Conservation (phyloP, 441 rosid genomes). For the Oxalis stricta region DNA sequence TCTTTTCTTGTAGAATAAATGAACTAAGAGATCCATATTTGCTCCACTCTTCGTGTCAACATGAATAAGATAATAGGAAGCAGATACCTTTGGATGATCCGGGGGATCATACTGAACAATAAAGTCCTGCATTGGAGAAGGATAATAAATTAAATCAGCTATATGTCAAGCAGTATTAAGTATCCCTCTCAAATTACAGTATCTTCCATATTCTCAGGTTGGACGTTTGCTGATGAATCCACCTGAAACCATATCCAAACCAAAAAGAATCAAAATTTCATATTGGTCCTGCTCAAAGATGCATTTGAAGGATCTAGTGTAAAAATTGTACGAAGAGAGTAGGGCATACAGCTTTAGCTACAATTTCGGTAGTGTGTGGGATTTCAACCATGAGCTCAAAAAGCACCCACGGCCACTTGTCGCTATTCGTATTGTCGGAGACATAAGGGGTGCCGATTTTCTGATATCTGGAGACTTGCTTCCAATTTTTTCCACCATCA, state of each 20-base stretch:
- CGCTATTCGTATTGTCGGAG: constrained; percentile 46
- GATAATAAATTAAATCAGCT: constrained; percentile 7
- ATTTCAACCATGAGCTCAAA: constrained; percentile 63
- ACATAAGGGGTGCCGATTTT: constrained; percentile 41
- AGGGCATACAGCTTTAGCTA: constrained; percentile 77
- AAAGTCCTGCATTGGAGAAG: constrained; percentile 58
- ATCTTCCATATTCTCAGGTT: constrained; percentile 72
- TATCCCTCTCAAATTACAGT: constrained; percentile 90
- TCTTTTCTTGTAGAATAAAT: constrained; percentile 1
- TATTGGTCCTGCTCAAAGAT: neutral
- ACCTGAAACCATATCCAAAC: constrained; percentile 30
- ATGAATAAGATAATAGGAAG: neutral
- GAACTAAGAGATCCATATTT: neutral
- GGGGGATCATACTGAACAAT: constrained; percentile 97
- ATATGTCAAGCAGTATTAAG: constrained; percentile 98
- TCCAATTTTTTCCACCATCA: constrained; percentile 91
- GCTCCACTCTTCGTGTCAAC: no score
- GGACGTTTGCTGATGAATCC: constrained; percentile 90
- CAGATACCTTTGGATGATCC: constrained; percentile 81
- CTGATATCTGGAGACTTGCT: constrained; percentile 71
- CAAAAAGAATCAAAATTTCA: neutral
- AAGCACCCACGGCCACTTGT: constrained; percentile 98
- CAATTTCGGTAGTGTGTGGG: constrained; percentile 40
- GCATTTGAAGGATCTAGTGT: neutral
- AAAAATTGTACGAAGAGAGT: neutral